These are phyloP conservation scores for Fusarium sp. DNA, from an alignment of 2,329 filamentous ascomycete genomes.

Conservation along the genomic window DNA sequence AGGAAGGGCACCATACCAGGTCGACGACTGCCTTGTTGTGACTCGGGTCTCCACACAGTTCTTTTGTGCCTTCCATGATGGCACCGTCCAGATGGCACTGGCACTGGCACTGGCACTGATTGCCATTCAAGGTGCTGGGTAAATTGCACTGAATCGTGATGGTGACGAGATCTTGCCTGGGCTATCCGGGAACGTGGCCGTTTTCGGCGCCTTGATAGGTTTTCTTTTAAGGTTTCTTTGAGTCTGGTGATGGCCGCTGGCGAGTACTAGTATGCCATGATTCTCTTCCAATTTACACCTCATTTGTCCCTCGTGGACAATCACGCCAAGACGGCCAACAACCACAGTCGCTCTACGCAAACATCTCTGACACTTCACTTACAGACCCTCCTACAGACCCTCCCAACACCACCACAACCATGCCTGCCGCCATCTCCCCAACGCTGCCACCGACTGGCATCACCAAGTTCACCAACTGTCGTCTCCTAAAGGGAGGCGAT, in stretches of 20 bases:
- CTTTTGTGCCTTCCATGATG: constrained; percentile 25
- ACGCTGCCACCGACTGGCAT: constrained; percentile 63
- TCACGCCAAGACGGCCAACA: background rate
- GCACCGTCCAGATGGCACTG: constrained; percentile 24
- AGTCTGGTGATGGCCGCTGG: background rate
- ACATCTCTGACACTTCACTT: constrained; percentile 13
- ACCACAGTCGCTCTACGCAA: constrained; percentile 6
- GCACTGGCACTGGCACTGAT: background rate
- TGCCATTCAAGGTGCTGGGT: constrained; percentile 8
- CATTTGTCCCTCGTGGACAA: constrained; percentile 21
- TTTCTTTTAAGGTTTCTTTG: constrained; percentile 13
- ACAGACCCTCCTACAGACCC: constrained; percentile 8
- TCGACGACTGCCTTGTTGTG: background rate
- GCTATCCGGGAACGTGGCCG: constrained; percentile 34
- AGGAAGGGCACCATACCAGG: constrained; percentile 26
- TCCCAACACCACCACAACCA: constrained; percentile 43
- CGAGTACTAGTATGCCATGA: constrained; percentile 34
- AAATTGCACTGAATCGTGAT: constrained; percentile 4
- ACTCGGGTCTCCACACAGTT: constrained; percentile 29
- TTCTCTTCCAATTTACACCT: constrained; percentile 10
- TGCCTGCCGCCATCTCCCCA: constrained; percentile 60
- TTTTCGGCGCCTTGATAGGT: constrained; percentile 31
- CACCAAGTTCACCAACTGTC: constrained; percentile 91
- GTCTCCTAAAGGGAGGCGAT: constrained; percentile 73
- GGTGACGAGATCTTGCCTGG: constrained; percentile 27